phyloP scores from a whole-genome alignment of 2,329 filamentous ascomycete species.

The Fusarium sp. region DNA sequence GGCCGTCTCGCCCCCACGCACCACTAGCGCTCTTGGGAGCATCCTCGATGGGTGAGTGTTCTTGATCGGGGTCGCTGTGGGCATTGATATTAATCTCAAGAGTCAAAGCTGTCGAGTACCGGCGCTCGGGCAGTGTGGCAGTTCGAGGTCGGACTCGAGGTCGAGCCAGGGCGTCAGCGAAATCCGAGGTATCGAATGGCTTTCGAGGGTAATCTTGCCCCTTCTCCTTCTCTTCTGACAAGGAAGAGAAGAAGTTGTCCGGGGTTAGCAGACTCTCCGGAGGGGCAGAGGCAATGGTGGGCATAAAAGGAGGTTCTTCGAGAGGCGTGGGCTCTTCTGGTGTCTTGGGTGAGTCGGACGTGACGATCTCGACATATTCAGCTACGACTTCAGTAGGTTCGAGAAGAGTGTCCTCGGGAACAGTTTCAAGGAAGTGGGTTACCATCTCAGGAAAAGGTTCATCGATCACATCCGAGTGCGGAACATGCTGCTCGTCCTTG shows the following conservation, averaged over 20 bases:
- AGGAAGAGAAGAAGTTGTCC: conserved; percentile 17
- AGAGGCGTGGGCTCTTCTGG: background rate
- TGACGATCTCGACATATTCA: conserved; percentile 1
- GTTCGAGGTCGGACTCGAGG: conserved; percentile 28
- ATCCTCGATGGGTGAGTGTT: conserved; percentile 31
- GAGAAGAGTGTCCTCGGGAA: conserved; percentile 31
- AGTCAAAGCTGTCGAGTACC: conserved; percentile 40
- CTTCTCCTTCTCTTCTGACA: conserved; percentile 23
- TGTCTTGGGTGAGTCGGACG: background rate
- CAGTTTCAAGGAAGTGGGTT: conserved; percentile 30
- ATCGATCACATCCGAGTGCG: background rate
- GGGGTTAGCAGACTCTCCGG: conserved; percentile 24
- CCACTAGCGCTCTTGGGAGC: conserved; percentile 37
- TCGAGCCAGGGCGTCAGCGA: conserved; percentile 21
- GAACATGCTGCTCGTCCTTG: conserved; percentile 4
- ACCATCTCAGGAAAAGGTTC: conserved; percentile 14
- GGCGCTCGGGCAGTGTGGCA: conserved; percentile 36
- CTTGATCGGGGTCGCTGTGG: conserved; percentile 26
- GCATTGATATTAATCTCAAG: conserved; percentile 35
- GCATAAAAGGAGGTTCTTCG: conserved; percentile 15
- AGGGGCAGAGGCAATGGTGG: conserved; percentile 26
- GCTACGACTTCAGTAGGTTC: conserved; percentile 14
- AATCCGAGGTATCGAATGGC: conserved; percentile 21
- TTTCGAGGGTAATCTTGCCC: conserved; percentile 19
- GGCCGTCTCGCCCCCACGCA: conserved; percentile 1